Conservation (phyloP, 2,329 filamentous ascomycete species). For the Arthrobotrys iridis region DNA sequence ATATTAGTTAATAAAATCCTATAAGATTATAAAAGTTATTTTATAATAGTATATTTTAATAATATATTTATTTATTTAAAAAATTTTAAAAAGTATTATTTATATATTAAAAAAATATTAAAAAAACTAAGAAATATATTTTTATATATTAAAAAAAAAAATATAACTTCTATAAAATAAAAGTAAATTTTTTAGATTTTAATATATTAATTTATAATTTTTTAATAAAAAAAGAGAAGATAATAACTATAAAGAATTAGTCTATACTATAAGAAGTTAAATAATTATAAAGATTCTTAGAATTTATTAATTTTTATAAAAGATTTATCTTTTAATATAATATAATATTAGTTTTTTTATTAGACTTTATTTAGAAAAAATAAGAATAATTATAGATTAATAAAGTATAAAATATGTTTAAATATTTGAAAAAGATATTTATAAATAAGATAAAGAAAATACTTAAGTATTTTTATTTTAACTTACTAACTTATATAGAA, state of each 20-base stretch:
- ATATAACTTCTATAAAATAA: conserved; percentile 4
- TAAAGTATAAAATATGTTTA: not conserved
- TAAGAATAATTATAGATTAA: not conserved
- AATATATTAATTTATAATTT: not conserved
- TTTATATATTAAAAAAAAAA: no score
- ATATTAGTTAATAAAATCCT: no score
- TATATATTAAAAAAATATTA: no score
- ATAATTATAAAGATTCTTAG: not conserved
- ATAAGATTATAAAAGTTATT: no score
- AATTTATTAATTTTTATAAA: not conserved
- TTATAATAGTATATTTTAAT: no score
- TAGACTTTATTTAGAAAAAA: not conserved
- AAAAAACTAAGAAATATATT: no score
- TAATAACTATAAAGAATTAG: not conserved
- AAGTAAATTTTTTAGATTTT: not conserved
- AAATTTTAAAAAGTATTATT: no score
- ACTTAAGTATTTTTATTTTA: not conserved
- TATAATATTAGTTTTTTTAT: not conserved
- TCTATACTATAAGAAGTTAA: not conserved
- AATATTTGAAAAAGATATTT: not conserved
- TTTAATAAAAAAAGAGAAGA: not conserved
- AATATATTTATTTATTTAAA: no score
- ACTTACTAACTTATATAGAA: not conserved
- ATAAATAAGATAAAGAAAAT: not conserved
- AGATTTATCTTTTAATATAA: not conserved